Conservation (phyloP, 2,329 filamentous ascomycete species). For the Clonostachys rosea region DNA sequence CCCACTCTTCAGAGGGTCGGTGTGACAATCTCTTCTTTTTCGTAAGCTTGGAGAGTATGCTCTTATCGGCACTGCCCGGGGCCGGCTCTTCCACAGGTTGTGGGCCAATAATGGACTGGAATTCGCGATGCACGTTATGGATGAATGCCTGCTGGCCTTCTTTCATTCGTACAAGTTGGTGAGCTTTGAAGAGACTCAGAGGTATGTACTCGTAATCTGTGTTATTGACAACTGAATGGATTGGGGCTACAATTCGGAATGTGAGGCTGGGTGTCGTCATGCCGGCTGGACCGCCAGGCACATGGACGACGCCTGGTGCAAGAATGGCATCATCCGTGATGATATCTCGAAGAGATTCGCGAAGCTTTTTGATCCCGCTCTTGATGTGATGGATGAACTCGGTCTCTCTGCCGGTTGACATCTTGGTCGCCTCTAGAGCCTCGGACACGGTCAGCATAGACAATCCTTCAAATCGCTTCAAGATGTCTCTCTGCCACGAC, state of each 20-base stretch:
- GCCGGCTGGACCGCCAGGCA: slow-evolving; percentile 26
- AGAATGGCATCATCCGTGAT: slow-evolving; percentile 41
- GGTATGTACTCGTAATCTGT: slow-evolving; percentile 55
- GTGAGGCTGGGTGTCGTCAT: slow-evolving; percentile 30
- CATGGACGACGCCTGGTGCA: slow-evolving; percentile 32
- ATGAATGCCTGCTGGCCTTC: slow-evolving; percentile 55
- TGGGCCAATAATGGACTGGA: slow-evolving; percentile 40
- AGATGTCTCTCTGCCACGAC: slow-evolving; percentile 48
- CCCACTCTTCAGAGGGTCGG: background rate
- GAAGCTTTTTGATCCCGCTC: slow-evolving; percentile 31
- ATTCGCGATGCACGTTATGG: slow-evolving; percentile 55
- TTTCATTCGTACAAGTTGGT: slow-evolving; percentile 54
- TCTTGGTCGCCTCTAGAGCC: background rate
- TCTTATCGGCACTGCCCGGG: background rate
- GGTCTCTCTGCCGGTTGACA: slow-evolving; percentile 23
- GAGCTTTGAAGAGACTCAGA: slow-evolving; percentile 59
- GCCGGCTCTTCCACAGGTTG: no score
- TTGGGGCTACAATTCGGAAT: slow-evolving; percentile 58
- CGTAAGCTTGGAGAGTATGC: background rate
- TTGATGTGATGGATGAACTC: slow-evolving; percentile 40
- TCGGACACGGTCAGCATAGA: slow-evolving; percentile 24
- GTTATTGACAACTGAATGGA: slow-evolving; percentile 48
- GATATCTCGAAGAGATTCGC: slow-evolving; percentile 33
- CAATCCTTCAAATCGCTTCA: slow-evolving; percentile 42
- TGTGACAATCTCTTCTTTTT: background rate